These are phyloP conservation scores for Lipomyces anomalus DNA, from an alignment of 805 yeast genomes.

Conservation along the genomic window DNA sequence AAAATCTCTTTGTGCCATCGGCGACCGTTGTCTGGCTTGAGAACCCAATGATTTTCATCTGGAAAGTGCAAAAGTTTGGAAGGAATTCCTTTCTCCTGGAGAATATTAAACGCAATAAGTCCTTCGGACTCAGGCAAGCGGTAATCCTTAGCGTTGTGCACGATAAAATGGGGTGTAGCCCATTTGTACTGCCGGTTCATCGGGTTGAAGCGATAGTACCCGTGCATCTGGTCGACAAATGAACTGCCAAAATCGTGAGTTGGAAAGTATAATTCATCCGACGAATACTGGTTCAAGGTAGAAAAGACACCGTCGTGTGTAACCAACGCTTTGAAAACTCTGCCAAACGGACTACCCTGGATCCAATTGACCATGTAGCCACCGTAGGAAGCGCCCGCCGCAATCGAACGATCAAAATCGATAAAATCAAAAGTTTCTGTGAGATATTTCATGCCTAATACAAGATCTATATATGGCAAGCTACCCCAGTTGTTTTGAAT, in stretches of 20 bases:
- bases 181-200: conserved; percentile 24
- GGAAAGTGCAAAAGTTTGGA: conserved; percentile 26
- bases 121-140: conserved; percentile 29
- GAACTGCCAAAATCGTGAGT: conserved; percentile 27
- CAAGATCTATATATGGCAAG: conserved; percentile 28
- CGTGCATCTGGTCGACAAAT: conserved; percentile 22
- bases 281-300: conserved; percentile 23
- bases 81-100: conserved; percentile 25
- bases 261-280: conserved; percentile 28
- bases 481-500: conserved; percentile 28
- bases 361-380: conserved; percentile 31
- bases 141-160: conserved; percentile 27
- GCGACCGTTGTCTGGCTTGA: conserved; percentile 27
- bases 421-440: conserved; percentile 16
- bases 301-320: conserved; percentile 28
- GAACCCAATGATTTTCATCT: conserved; percentile 29
- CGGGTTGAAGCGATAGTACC: conserved; percentile 26
- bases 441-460: conserved; percentile 24
- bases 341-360: conserved; percentile 28
- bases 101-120: conserved; percentile 26
- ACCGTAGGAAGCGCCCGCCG: conserved; percentile 30
- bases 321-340: conserved; percentile 27
- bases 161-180: conserved; percentile 28
- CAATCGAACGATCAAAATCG: conserved; percentile 25
- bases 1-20: conserved; percentile 29